A percentile compares a stretch with the other conserved stretches of the same genome.
These are phyloP conservation scores for Candida wancherniae DNA, from an alignment of 805 yeast species.

Conservation along the genomic window DNA sequence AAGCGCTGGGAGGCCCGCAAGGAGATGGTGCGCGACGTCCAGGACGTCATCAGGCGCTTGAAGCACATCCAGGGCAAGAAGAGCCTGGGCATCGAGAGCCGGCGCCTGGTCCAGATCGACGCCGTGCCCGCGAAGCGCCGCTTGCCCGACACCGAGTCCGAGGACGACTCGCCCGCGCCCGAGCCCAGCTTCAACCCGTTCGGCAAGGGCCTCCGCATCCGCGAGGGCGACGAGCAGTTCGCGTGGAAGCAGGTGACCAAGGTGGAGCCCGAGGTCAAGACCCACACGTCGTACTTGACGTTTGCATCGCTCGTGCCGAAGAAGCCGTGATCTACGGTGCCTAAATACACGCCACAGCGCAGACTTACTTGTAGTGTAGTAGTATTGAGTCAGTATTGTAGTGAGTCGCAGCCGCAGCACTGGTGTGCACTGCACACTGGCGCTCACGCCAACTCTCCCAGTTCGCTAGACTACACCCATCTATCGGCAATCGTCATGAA, in stretches of 20 bases:
- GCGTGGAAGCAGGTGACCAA: slow-evolving; percentile 83
- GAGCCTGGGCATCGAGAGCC: slow-evolving; percentile 57
- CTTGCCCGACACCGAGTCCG: slow-evolving; percentile 10
- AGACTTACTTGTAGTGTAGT: no score
- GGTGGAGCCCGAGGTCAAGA: slow-evolving; percentile 79
- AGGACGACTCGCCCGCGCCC: slow-evolving; percentile 1
- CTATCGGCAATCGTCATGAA: slow-evolving; percentile 14
- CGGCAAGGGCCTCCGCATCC: slow-evolving; percentile 80
- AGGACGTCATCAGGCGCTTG: slow-evolving; percentile 71
- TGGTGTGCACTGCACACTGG: no score
- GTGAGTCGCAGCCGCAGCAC: no score
- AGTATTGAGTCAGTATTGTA: no score
- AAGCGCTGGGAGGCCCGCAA: slow-evolving; percentile 86
- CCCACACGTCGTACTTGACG: slow-evolving; percentile 90
- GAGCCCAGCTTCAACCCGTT: slow-evolving; percentile 66
- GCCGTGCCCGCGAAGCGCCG: slow-evolving; percentile 11
- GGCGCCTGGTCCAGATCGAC: slow-evolving; percentile 36
- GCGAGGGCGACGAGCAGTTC: slow-evolving; percentile 80
- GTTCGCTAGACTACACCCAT: no score
- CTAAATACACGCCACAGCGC: not conserved
- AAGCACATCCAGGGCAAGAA: slow-evolving; percentile 73
- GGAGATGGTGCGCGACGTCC: slow-evolving; percentile 76
- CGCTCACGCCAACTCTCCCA: slow-evolving; percentile 2
- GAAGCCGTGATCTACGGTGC: no score
- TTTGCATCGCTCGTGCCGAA: slow-evolving; percentile 59